Evolutionary conservation across 2,329 filamentous ascomycete genomes (phyloP), one percentile per base, ranked within the genome.

Genomic region (Thermoascus crustaceus): DNA sequence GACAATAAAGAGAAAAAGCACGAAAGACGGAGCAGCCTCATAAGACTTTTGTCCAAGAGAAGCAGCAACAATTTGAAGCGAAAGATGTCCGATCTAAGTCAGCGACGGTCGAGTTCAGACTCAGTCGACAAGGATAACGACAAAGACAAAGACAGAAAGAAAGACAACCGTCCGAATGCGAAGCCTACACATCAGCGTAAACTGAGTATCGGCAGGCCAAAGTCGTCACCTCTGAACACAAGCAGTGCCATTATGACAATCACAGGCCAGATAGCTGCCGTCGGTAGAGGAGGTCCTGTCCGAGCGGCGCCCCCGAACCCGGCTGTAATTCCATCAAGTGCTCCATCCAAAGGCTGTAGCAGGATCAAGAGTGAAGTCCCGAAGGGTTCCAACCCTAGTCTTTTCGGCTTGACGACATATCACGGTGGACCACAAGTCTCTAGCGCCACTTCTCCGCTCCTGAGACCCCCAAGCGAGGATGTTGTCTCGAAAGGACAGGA

Each of bases 361-460:
- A 63, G 76, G 45, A 78, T 74, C 52, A 69, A 67, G 48, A 79
- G 75, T 49, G 76, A 80, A 39, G 55, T 78, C 5, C 51, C 67
- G 11, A 64, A 61, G 45, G 61, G 48, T 34, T 50, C 51, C 35
- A 53, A 53, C 20, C 57, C 61, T 18, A 69, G 68, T 7, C 53
- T 80, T 38, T 60, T 63, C 7, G 68, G 71, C 34, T 60, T 79
- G 22, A 74, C 75, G 65, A 72, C 67, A 23, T 67, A 61, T 31
- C 66, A 73, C 43, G 75, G 75, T 33, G 76, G 75, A 3, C 73
- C 74, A 1, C 76, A 75, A 7, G 69, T 77, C 47, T 66, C 71
- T 11, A 72, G 65, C 38, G 61, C 78, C 25, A 66, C 68, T 16
- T 70, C 70, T 16, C 68, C 69, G 22, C 57, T 60, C 14, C 50